A percentile compares a stretch with the other conserved stretches of the same genome.
These are phyloP conservation scores for Myxozyma vanderwaltii DNA, from an alignment of 805 yeast species.

Conservation along the genomic window DNA sequence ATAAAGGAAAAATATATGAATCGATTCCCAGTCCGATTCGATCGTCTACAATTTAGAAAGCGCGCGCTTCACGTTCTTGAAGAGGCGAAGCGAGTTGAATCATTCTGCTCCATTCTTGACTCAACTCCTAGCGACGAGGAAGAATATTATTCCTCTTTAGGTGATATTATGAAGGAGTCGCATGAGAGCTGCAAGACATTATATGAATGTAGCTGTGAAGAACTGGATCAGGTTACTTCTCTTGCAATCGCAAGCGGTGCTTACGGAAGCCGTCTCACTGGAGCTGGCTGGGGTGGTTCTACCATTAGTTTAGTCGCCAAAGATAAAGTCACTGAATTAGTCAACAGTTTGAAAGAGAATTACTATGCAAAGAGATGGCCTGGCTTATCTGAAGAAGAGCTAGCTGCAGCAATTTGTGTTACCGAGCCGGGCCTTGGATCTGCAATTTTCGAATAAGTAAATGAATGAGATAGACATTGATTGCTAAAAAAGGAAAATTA, in stretches of 20 bases:
- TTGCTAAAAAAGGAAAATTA: neutral
- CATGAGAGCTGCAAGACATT: slow-evolving; percentile 54
- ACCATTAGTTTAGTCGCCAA: slow-evolving; percentile 59
- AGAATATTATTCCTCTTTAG: slow-evolving; percentile 50
- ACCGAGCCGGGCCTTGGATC: slow-evolving; percentile 61
- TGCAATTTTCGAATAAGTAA: slow-evolving; percentile 23
- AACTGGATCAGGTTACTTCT: slow-evolving; percentile 54
- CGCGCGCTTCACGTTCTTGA: slow-evolving; percentile 65
- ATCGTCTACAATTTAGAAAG: slow-evolving; percentile 55
- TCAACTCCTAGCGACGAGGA: slow-evolving; percentile 16
- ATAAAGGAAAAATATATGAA: slow-evolving; percentile 52
- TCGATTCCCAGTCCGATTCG: slow-evolving; percentile 60
- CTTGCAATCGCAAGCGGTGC: slow-evolving; percentile 61
- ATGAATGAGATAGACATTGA: neutral
- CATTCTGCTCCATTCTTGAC: slow-evolving; percentile 50
- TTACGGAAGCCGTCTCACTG: slow-evolving; percentile 70
- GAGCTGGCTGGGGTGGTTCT: slow-evolving; percentile 81
- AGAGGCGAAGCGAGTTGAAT: slow-evolving; percentile 61
- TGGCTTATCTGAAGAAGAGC: slow-evolving; percentile 48
- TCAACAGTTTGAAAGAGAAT: slow-evolving; percentile 50
- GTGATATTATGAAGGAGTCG: slow-evolving; percentile 59
- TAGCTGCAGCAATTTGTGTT: slow-evolving; percentile 56
- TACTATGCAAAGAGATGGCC: slow-evolving; percentile 58
- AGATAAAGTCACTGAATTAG: slow-evolving; percentile 46
- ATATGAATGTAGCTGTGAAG: slow-evolving; percentile 59